Percentiles rank a stretch among this genome's conserved stretches.
These are phyloP conservation scores for Cichorium intybus DNA, from an alignment of 140 eudicot genomes.

Conservation along the genomic window DNA sequence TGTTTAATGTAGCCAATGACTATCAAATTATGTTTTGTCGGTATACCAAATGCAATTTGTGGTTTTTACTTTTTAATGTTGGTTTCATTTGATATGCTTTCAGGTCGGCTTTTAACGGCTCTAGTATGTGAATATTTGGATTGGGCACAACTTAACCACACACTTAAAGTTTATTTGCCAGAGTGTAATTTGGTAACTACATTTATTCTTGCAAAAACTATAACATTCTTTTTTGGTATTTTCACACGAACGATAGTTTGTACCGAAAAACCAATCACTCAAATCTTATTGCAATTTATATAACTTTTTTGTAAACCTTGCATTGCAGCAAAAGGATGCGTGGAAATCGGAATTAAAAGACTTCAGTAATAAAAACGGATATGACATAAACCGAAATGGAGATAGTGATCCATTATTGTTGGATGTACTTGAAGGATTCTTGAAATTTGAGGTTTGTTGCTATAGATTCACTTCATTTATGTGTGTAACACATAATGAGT, in stretches of 20 bases:
- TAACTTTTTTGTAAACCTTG: slow-evolving; percentile 3
- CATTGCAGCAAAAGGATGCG: slow-evolving; percentile 80
- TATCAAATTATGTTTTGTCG: background rate
- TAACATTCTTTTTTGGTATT: background rate
- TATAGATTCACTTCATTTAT: too few relatives aligned
- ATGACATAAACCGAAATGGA: slow-evolving; percentile 80
- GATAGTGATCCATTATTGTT: slow-evolving; percentile 86
- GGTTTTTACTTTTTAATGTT: slow-evolving; percentile 16
- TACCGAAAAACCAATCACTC: background rate
- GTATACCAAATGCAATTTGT: slow-evolving; percentile 1
- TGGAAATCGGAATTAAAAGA: slow-evolving; percentile 94
- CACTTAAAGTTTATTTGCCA: slow-evolving; percentile 79
- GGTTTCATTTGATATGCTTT: slow-evolving; percentile 19
- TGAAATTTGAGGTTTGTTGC: slow-evolving; percentile 72
- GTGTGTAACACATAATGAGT: too few relatives aligned
- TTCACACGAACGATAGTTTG: background rate
- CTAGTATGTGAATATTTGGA: slow-evolving; percentile 95
- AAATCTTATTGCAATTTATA: background rate
- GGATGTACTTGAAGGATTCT: slow-evolving; percentile 92
- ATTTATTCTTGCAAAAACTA: slow-evolving; percentile 1
- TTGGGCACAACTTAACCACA: slow-evolving; percentile 92
- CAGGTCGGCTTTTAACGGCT: slow-evolving; percentile 91
- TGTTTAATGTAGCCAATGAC: background rate
- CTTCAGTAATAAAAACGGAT: slow-evolving; percentile 72
- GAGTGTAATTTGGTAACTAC: slow-evolving; percentile 86